Evolutionary conservation across 2,329 filamentous ascomycete genomes (phyloP).

Genomic region (Aspergillus candidus): DNA sequence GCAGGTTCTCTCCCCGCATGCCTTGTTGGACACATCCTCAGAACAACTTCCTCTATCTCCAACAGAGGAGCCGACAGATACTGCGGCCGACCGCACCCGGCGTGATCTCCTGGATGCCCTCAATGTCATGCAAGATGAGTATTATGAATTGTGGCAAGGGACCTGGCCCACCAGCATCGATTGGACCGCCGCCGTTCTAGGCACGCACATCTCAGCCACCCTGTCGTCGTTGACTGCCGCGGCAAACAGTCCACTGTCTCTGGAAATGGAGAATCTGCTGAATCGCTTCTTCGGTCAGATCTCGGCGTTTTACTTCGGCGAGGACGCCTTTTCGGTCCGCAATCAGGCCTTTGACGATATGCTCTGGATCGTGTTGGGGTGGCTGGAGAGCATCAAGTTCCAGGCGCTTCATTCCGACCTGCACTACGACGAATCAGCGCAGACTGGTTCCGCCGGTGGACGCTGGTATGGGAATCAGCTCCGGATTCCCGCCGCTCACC

Average conservation of each 20-base stretch:
- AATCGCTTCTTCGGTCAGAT: conserved; percentile 75
- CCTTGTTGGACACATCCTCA: conserved; percentile 6
- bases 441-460: conserved; percentile 16
- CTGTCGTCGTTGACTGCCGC: conserved; percentile 62
- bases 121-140: conserved; percentile 67
- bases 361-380: conserved; percentile 88
- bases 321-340: conserved; percentile 69
- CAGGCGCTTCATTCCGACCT: conserved; percentile 61
- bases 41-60: conserved; percentile 13
- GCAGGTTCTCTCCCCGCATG: conserved; percentile 14
- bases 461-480: conserved; percentile 73
- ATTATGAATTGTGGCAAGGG: conserved; percentile 70
- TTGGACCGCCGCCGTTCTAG: conserved; percentile 84
- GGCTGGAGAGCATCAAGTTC: conserved; percentile 77
- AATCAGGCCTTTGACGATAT: conserved; percentile 87
- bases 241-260: conserved; percentile 42
- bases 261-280: conserved; percentile 68
- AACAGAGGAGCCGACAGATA: conserved; percentile 13
- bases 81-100: conserved; percentile 19
- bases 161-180: conserved; percentile 84
- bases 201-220: conserved; percentile 69
- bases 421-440: conserved; percentile 46
- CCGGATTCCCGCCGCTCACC: conserved; percentile 69
- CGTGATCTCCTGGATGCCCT: conserved; percentile 56
- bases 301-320: conserved; percentile 75